Conservation (phyloP, 257 asterid species). For the Asclepias syriaca region DNA sequence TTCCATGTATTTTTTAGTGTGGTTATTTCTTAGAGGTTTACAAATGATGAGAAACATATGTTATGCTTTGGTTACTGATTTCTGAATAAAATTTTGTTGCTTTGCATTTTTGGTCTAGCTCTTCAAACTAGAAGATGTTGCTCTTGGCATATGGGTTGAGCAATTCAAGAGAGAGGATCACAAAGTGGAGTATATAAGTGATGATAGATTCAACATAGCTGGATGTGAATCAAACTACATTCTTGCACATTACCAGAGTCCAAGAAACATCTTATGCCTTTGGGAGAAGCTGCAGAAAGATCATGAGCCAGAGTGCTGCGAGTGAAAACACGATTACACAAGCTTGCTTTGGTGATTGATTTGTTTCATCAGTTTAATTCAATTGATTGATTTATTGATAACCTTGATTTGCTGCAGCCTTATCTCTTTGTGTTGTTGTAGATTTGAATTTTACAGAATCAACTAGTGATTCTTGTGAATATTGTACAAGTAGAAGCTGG, state of each 20-base stretch:
- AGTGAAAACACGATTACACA: constrained; percentile 23
- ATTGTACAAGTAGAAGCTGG: background rate
- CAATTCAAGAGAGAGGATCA: constrained; percentile 43
- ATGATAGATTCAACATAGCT: constrained; percentile 58
- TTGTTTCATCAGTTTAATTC: background rate
- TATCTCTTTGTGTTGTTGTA: background rate
- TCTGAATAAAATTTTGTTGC: background rate
- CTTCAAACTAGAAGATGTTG: constrained; percentile 91
- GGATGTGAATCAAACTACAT: constrained; percentile 76
- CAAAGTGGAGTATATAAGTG: constrained; percentile 44
- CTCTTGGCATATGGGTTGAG: constrained; percentile 91
- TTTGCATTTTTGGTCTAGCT: constrained; percentile 36
- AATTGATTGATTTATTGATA: background rate
- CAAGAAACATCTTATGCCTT: constrained; percentile 68
- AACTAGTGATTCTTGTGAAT: background rate
- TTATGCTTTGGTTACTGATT: background rate
- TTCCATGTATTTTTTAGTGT: background rate
- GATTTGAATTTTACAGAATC: background rate
- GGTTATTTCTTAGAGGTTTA: background rate
- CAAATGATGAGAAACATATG: background rate
- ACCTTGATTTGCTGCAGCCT: background rate
- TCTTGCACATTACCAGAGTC: constrained; percentile 91
- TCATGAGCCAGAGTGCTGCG: constrained; percentile 72
- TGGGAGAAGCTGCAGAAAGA: constrained; percentile 84
- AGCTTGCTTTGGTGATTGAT: background rate